These are phyloP conservation scores for Aurifilum marmelostoma DNA, from an alignment of 2,329 filamentous ascomycete genomes.

Conservation along the genomic window DNA sequence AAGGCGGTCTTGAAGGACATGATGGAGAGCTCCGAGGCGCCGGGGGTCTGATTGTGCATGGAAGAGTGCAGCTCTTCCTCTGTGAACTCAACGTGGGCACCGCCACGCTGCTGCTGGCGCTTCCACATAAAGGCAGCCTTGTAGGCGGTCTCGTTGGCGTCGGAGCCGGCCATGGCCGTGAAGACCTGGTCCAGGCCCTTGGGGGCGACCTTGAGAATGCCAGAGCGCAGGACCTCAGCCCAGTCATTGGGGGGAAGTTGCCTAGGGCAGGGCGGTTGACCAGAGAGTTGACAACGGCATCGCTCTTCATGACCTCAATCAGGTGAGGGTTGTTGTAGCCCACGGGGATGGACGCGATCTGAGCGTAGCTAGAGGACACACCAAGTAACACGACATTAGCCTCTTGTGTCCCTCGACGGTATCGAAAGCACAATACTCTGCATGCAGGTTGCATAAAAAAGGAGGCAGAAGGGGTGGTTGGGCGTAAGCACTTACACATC, in stretches of 20 bases:
- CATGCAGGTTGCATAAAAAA: neutral
- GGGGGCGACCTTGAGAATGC: slow-evolving; percentile 81
- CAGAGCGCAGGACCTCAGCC: slow-evolving; percentile 76
- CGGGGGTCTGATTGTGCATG: slow-evolving; percentile 82
- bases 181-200: slow-evolving; percentile 87
- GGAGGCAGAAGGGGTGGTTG: neutral
- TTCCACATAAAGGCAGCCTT: slow-evolving; percentile 96
- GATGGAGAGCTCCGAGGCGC: slow-evolving; percentile 77
- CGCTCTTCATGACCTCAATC: slow-evolving; percentile 68
- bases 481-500: slow-evolving; percentile 60
- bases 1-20: slow-evolving; percentile 87
- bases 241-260: slow-evolving; percentile 90
- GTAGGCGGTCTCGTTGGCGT: slow-evolving; percentile 93
- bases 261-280: slow-evolving; percentile 89
- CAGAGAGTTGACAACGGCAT: slow-evolving; percentile 77
- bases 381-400: slow-evolving; percentile 18
- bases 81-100: slow-evolving; percentile 76
- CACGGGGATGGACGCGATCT: slow-evolving; percentile 90
- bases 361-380: slow-evolving; percentile 65
- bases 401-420: neutral
- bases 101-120: slow-evolving; percentile 79
- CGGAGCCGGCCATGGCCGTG: slow-evolving; percentile 85
- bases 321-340: slow-evolving; percentile 90
- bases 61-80: slow-evolving; percentile 71
- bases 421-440: neutral